Base-by-base conservation (phyloP, 1,284 basidiomycete species). In the Trametes versicolor region DNA sequence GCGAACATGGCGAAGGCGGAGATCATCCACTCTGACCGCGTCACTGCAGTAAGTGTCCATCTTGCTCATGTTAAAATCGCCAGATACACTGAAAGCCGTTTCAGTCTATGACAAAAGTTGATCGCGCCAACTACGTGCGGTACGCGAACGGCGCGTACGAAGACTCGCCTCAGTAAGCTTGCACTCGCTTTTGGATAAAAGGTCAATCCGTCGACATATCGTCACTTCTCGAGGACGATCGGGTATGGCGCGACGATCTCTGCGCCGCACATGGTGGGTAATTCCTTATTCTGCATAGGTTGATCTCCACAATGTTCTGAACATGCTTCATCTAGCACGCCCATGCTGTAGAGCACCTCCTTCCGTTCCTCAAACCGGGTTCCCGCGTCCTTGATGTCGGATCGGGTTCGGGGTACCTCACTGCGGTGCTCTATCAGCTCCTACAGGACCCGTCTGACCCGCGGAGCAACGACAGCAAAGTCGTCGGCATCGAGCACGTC, bases 401-500 rank as follows among this genome's bases (percentile, higher is more conserved):
- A 43, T 87, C 86, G 48, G 93, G 94, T 27, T 93, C 90, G 0
- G 94, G 93, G 1, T 95, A 94, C 75, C 86, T 94, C 49, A 80
- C 80, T 25, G 93, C 92, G 0, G 89, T 97, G 5, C 81, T 98
- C 39, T 86, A 94, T 73, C 88, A 91, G 64, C 85, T 96, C 51
- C 83, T 95, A 17, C 75, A 78, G 23, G 73, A 78, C 0, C 59
- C 62, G 71, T 75, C 52, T 72, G 65, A 70, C 53, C 58, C 62
- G 41, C 41, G 58, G 54, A 75, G 78, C 7, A 76, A 77, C 4
- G 9, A 75, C 75, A 45, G 92, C 8, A 90, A 82, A 66, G 91
- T 98, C 3, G 82, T 98, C 15, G 97, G 96, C 1, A 94, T 99
- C 68, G 97, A 99, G 60, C 97, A 99, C 76, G 90, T 99, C 68